These are phyloP conservation scores for Scleroderma bovista DNA, from an alignment of 768 basidiomycete species.

Conservation along the genomic window DNA sequence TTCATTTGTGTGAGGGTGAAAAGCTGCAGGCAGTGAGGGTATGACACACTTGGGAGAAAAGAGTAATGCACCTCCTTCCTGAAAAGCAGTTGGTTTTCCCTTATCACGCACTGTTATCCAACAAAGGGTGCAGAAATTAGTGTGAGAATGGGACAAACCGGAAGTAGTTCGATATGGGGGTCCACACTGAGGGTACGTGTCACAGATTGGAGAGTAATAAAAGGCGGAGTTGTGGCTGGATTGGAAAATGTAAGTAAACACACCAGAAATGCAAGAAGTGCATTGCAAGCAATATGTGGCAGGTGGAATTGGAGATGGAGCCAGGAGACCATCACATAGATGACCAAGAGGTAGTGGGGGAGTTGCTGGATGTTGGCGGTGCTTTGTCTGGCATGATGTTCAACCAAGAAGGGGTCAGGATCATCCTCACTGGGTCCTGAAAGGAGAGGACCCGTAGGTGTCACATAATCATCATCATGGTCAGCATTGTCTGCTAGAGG, in stretches of 20 bases:
- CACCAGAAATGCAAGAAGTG: background rate
- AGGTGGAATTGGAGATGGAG: constrained; percentile 21
- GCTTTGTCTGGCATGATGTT: too few relatives aligned
- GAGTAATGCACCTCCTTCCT: constrained; percentile 7
- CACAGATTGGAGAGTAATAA: too few relatives aligned
- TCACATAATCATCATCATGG: too few relatives aligned
- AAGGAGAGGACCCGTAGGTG: too few relatives aligned
- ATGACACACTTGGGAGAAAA: background rate
- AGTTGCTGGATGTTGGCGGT: too few relatives aligned
- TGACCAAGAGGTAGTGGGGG: constrained; percentile 9
- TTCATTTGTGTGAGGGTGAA: constrained; percentile 7
- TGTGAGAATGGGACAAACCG: constrained; percentile 21
- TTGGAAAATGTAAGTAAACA: background rate
- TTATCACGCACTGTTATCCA: constrained; percentile 28
- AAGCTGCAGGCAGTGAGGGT: too few relatives aligned
- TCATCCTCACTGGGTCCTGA: too few relatives aligned
- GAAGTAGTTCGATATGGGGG: too few relatives aligned
- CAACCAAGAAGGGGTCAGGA: too few relatives aligned
- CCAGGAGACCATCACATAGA: constrained; percentile 22
- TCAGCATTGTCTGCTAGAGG: too few relatives aligned
- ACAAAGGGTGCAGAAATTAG: constrained; percentile 30
- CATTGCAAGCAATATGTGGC: background rate
- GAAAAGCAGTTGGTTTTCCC: constrained; percentile 15
- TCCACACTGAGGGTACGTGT: too few relatives aligned
- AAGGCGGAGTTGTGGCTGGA: too few relatives aligned